Conservation (phyloP, 2,329 filamentous ascomycete genomes). For the Acephala macrosclerotiorum region DNA sequence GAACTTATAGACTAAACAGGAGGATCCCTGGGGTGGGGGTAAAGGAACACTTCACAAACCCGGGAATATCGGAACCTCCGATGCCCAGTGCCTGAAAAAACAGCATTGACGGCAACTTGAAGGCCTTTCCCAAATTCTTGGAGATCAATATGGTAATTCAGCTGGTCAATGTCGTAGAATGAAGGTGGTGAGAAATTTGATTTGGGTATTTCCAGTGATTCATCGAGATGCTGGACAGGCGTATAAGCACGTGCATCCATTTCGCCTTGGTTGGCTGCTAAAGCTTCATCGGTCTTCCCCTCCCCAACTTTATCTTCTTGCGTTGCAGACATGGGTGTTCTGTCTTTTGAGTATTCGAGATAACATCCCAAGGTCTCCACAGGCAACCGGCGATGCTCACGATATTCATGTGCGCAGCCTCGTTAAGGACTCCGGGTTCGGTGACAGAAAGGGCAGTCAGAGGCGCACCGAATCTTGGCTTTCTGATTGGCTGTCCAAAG, state of each 20-base stretch:
- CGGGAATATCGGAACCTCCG: too few relatives aligned
- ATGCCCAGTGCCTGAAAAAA: too few relatives aligned
- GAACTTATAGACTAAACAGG: too few relatives aligned
- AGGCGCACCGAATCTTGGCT: too few relatives aligned
- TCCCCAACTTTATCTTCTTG: neutral
- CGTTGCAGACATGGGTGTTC: neutral
- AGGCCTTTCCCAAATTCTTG: conserved; percentile 18
- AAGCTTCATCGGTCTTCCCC: neutral
- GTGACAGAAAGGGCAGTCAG: neutral
- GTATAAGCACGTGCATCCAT: too few relatives aligned
- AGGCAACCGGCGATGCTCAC: neutral
- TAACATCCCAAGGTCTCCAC: neutral
- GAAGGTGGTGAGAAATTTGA: neutral
- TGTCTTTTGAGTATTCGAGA: neutral
- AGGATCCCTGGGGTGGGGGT: too few relatives aligned
- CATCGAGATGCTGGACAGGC: too few relatives aligned
- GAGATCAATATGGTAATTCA: conserved; percentile 14
- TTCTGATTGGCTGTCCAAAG: too few relatives aligned
- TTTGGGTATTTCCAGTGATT: too few relatives aligned
- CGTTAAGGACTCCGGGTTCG: too few relatives aligned
- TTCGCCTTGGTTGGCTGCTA: neutral
- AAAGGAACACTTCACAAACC: too few relatives aligned
- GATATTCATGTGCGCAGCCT: neutral
- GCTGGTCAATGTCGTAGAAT: conserved; percentile 12
- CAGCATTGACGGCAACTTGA: conserved; percentile 20